A percentile compares a stretch with the other conserved stretches of the same genome.
Conservation (phyloP, 306 rosid genomes). For the Malus domestica region DNA sequence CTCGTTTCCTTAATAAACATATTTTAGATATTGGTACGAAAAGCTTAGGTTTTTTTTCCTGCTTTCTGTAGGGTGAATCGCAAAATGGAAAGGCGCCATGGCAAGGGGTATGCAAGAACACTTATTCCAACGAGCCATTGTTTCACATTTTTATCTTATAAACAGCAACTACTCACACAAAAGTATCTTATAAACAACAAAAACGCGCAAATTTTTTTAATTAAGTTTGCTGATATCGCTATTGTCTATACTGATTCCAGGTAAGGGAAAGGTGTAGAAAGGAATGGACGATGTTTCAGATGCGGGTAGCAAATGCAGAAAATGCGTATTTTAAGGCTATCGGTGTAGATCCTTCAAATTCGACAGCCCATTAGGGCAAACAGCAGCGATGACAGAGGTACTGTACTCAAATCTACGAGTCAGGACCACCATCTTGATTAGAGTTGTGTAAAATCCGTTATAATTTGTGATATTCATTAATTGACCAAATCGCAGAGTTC, state of each 20-base stretch:
- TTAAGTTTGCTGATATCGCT: conserved; percentile 11
- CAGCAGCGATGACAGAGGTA: not conserved
- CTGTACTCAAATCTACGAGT: conserved; percentile 11
- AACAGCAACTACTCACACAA: not conserved
- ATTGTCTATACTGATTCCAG: conserved; percentile 32
- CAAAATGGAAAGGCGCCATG: conserved; percentile 62
- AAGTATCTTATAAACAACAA: not conserved
- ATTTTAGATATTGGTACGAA: not conserved
- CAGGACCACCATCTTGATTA: conserved; percentile 13
- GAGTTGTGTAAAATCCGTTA: conserved; percentile 20
- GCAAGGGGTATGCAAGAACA: conserved; percentile 62
- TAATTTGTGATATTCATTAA: conserved; percentile 13
- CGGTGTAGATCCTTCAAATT: conserved; percentile 45
- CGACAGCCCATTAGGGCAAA: conserved; percentile 33
- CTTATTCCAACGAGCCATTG: not conserved
- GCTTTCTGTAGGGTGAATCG: conserved; percentile 61
- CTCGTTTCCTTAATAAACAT: not conserved
- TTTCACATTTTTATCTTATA: not conserved
- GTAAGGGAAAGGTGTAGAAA: conserved; percentile 90
- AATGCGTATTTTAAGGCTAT: conserved; percentile 53
- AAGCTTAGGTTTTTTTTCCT: not conserved
- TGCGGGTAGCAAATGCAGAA: conserved; percentile 75
- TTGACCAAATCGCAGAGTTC: conserved; percentile 8
- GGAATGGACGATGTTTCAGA: conserved; percentile 95
- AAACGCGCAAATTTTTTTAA: not conserved